Evolutionary conservation across 2,329 filamentous ascomycete genomes (phyloP).

Genomic region (Myriosclerotinia scirpicola): DNA sequence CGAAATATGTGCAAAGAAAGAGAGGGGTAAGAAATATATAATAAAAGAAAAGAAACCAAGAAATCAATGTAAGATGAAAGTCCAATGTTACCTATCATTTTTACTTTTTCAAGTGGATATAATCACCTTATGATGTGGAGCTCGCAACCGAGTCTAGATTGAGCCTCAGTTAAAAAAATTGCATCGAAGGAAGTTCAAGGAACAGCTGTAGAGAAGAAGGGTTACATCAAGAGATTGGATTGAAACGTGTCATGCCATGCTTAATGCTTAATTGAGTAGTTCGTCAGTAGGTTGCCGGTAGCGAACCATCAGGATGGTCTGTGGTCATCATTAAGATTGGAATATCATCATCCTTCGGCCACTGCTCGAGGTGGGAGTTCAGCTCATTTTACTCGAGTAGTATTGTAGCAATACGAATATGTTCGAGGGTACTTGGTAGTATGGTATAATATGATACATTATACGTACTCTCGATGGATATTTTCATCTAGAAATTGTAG

Average conservation of each 20-base stretch:
- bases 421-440: neutral
- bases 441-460: neutral
- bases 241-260: slow-evolving; percentile 2
- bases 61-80: neutral
- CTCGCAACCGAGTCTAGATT: neutral
- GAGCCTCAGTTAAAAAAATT: slow-evolving; percentile 1
- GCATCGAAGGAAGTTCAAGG: neutral
- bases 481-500: no score
- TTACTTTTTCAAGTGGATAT: neutral
- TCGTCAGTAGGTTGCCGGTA: slow-evolving; percentile 9
- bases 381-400: neutral
- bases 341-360: slow-evolving; percentile 18
- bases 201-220: neutral
- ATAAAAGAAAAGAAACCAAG: neutral
- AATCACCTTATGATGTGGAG: neutral
- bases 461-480: neutral
- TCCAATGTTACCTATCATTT: neutral
- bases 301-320: slow-evolving; percentile 10
- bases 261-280: neutral
- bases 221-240: neutral
- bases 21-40: neutral
- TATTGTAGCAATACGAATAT: neutral
- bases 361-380: slow-evolving; percentile 2
- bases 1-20: neutral
- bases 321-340: slow-evolving; percentile 22